Evolutionary conservation across 805 yeast species (phyloP).

Genomic region (Metschnikowia vanudenii): DNA sequence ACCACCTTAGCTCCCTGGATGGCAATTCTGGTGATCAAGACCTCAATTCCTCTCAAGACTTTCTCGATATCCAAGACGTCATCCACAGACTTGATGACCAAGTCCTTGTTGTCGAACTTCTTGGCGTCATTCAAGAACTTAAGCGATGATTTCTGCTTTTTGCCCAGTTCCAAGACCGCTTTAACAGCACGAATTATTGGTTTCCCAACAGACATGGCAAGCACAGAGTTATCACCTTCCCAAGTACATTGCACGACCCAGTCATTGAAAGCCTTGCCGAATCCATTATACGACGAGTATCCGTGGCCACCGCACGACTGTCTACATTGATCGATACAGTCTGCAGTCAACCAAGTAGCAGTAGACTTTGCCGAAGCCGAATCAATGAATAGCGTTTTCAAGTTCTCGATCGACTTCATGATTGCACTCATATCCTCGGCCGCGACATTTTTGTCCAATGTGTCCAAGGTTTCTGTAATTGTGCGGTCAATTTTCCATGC

Average conservation of each 20-base stretch:
- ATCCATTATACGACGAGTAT: conserved; percentile 22
- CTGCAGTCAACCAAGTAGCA: conserved; percentile 24
- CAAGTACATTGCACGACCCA: conserved; percentile 26
- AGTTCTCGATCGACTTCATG: conserved; percentile 12
- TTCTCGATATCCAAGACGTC: conserved; percentile 17
- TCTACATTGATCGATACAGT: conserved; percentile 23
- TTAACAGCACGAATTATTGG: conserved; percentile 19
- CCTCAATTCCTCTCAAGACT: conserved; percentile 19
- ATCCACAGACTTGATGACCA: conserved; percentile 8
- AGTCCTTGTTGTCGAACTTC: conserved; percentile 16
- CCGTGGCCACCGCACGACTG: conserved; percentile 25
- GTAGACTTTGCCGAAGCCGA: conserved; percentile 23
- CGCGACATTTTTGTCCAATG: conserved; percentile 19
- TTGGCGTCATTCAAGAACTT: conserved; percentile 21
- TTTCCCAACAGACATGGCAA: conserved; percentile 24
- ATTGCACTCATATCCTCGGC: conserved; percentile 17
- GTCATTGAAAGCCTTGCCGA: conserved; percentile 22
- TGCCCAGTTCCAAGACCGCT: conserved; percentile 16
- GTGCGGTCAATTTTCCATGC: conserved; percentile 20
- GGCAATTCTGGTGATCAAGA: conserved; percentile 22
- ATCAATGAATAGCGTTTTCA: conserved; percentile 21
- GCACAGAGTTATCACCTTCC: conserved; percentile 25
- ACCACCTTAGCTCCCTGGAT: conserved; percentile 19
- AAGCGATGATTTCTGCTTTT: conserved; percentile 18
- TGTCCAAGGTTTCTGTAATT: conserved; percentile 14